Evolutionary conservation across 768 basidiomycete genomes (phyloP), one percentile per base, ranked within the genome.

Genomic region (Gloeostereum incarnatum): DNA sequence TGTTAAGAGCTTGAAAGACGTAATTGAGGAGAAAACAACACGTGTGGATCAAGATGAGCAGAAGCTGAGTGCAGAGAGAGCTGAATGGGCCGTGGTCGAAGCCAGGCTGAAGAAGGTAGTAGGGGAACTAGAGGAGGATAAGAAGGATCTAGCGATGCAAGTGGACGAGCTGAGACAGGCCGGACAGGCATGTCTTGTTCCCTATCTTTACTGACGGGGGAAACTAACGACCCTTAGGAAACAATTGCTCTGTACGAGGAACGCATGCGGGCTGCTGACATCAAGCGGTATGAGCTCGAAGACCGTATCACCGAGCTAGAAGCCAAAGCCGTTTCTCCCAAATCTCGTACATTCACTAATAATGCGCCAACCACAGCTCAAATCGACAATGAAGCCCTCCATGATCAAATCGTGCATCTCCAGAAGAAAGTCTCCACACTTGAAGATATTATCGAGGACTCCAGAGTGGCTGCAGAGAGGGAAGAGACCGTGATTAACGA

Each of bases 201-300:
- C 8, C 35, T 27, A 35, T 6, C 14, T 40, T 31, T 39, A 32
- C 14, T 46, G 19, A 11, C 39, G 9, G 16, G 10, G 8, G 16
- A 35, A 36, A 41, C 49, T 16, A 44, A 38, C 40, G 9, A 34
- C 36, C 34, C 32, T 34, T 18, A 19, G 87, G 89, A 91, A 76
- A 90, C 92, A 0, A 96, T 96, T 42, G 87, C 88, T 14, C 68
- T 96, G 8, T 97, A 98, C 52, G 94, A 99, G 61, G 89, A 92
- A 52, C 77, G 81, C 25, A 65, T 94, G 4, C 82, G 75, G 41
- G 68, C 67, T 1, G 71, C 77, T 16, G 85, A 92, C 49, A 64
- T 65, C 10, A 71, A 74, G 45, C 74, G 82, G 31, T 87, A 88
- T 49, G 89, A 93, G 48, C 65, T 85, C 43, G 87, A 93, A 49